phyloP scores from a whole-genome alignment of 768 basidiomycete species.

The Postia placenta region DNA sequence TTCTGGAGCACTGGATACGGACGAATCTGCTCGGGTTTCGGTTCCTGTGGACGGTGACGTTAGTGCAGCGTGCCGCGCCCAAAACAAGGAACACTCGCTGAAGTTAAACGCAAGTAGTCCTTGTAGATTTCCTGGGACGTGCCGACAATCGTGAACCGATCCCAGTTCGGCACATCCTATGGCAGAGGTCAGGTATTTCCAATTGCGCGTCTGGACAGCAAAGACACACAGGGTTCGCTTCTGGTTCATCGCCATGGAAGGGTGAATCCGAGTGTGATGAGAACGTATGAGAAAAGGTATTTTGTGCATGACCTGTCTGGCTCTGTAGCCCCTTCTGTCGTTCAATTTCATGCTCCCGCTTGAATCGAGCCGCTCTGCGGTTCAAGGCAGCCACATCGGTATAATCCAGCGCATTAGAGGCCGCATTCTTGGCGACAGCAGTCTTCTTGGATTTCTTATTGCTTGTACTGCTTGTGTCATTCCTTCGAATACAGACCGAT shows the following conservation, averaged over 20 bases:
- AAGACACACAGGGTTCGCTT: slow-evolving; percentile 59
- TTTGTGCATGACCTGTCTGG: slow-evolving; percentile 12
- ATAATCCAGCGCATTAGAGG: slow-evolving; percentile 35
- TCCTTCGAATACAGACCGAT: slow-evolving; percentile 20
- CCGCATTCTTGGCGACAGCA: slow-evolving; percentile 25
- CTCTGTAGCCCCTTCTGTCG: slow-evolving; percentile 47
- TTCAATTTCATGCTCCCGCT: slow-evolving; percentile 85
- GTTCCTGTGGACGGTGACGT: slow-evolving; percentile 54
- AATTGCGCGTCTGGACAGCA: slow-evolving; percentile 39
- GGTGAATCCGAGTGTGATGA: slow-evolving; percentile 33
- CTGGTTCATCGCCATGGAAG: slow-evolving; percentile 54
- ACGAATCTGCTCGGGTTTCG: slow-evolving; percentile 89
- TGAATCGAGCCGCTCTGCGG: slow-evolving; percentile 83
- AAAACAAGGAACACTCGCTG: slow-evolving; percentile 41
- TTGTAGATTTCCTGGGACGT: slow-evolving; percentile 88
- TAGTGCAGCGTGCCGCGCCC: background rate
- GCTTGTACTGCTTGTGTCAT: slow-evolving; percentile 30
- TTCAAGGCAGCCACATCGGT: slow-evolving; percentile 66
- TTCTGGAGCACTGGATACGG: slow-evolving; percentile 79
- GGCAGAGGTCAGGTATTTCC: slow-evolving; percentile 52
- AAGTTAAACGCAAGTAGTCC: slow-evolving; percentile 90
- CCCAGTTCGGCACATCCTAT: slow-evolving; percentile 97
- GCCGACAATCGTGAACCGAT: slow-evolving; percentile 91
- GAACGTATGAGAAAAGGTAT: slow-evolving; percentile 28
- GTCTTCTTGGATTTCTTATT: slow-evolving; percentile 59